phyloP scores from a whole-genome alignment of 257 asterid genomes.

The Solanum appendiculatum region DNA sequence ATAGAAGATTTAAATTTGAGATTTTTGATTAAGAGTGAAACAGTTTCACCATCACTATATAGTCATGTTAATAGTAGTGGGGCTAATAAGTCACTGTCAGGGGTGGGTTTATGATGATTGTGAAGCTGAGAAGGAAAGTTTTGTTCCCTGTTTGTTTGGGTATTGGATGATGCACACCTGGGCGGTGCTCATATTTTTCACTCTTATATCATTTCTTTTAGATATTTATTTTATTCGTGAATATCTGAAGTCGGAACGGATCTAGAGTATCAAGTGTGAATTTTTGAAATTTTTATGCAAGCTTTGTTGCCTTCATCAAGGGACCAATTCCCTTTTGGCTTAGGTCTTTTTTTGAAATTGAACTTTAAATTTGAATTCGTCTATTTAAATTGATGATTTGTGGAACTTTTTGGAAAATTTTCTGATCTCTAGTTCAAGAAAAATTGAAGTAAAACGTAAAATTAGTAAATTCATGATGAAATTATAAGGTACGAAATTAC shows the following conservation, averaged over 20 bases:
- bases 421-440: neutral
- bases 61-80: neutral
- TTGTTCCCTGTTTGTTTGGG: neutral
- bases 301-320: no score
- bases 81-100: neutral
- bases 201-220: neutral
- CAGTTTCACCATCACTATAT: no score
- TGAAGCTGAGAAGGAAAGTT: neutral
- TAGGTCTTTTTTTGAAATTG: neutral
- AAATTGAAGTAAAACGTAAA: neutral
- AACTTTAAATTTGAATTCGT: no score
- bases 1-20: accelerated
- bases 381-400: neutral
- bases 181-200: neutral
- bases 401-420: neutral
- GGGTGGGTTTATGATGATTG: neutral
- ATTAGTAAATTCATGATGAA: neutral
- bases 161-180: neutral
- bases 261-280: neutral
- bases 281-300: no score
- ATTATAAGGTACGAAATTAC: neutral
- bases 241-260: neutral
- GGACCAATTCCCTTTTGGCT: neutral
- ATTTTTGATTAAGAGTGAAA: no score
- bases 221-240: neutral